A percentile compares a stretch with the other conserved stretches of the same genome.
phyloP scores from a whole-genome alignment of 805 yeast species.

The Saccharomyces kudriavzevii region DNA sequence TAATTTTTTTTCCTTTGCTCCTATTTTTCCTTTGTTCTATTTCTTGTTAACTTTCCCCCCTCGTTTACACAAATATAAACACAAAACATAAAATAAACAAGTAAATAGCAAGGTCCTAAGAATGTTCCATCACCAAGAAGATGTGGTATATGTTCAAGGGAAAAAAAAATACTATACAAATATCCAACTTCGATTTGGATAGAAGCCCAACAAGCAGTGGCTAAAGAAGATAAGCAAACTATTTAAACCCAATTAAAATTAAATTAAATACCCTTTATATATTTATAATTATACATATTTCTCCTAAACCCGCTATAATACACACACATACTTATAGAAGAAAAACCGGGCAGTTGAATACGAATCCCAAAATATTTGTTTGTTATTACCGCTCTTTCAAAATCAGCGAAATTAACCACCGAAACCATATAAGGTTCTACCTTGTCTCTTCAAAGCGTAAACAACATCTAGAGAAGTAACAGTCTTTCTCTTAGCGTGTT shows the following conservation, averaged over 20 bases:
- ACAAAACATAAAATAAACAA: background rate
- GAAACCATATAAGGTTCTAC: slow-evolving; percentile 99
- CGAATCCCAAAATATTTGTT: background rate
- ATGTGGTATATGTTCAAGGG: background rate
- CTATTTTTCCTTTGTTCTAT: background rate
- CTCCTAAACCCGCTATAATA: background rate
- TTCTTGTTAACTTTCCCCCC: background rate
- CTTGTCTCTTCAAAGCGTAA: slow-evolving; percentile 99
- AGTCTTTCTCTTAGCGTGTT: slow-evolving; percentile 99
- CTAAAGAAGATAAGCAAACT: background rate
- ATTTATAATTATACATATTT: background rate
- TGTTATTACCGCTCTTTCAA: background rate
- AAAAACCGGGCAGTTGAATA: background rate
- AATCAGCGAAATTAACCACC: slow-evolving; percentile 65
- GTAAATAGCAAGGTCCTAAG: background rate
- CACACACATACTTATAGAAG: background rate
- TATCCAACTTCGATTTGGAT: background rate
- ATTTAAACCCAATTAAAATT: background rate
- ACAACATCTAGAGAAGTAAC: slow-evolving; percentile 98
- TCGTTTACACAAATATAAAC: background rate
- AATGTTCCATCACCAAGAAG: background rate
- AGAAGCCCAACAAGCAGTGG: background rate
- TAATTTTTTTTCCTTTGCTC: no score
- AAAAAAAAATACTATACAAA: background rate
- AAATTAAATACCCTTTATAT: background rate